A percentile compares a stretch with the other conserved stretches of the same genome.
Conservation (phyloP, 352 stramenopile species). For the Elongisporangium undulatum region DNA sequence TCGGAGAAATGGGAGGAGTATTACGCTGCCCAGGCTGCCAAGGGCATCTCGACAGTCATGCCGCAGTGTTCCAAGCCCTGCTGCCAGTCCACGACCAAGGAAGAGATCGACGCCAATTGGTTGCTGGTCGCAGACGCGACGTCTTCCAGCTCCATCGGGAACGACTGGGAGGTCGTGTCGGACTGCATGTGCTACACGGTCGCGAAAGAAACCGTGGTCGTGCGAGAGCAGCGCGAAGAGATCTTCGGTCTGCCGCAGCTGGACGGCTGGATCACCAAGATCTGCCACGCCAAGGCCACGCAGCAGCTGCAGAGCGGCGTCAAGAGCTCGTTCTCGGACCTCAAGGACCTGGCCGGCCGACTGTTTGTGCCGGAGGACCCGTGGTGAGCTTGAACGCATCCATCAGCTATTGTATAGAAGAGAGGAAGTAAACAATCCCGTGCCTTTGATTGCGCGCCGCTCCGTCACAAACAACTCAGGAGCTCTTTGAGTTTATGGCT, state of each 20-base stretch:
- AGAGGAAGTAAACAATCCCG: neutral
- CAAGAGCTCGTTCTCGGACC: slow-evolving; percentile 49
- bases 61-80: slow-evolving; percentile 52
- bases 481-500: neutral
- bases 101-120: slow-evolving; percentile 85
- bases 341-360: slow-evolving; percentile 51
- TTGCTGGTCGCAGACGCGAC: slow-evolving; percentile 64
- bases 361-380: slow-evolving; percentile 33
- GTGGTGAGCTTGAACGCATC: neutral
- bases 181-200: slow-evolving; percentile 53
- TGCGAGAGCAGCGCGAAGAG: slow-evolving; percentile 27
- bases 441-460: neutral
- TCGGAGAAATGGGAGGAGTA: slow-evolving; percentile 78
- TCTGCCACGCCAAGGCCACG: slow-evolving; percentile 37
- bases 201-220: slow-evolving; percentile 31
- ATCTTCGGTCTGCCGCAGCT: slow-evolving; percentile 52
- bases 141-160: slow-evolving; percentile 27
- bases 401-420: neutral
- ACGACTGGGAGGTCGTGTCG: slow-evolving; percentile 73
- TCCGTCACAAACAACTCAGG: neutral
- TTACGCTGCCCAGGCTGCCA: slow-evolving; percentile 44
- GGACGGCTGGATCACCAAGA: slow-evolving; percentile 59
- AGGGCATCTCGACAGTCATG: slow-evolving; percentile 12
- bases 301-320: slow-evolving; percentile 40
- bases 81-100: slow-evolving; percentile 59